Conservation (phyloP, 129 eudicot genomes). For the Silybum marianum region DNA sequence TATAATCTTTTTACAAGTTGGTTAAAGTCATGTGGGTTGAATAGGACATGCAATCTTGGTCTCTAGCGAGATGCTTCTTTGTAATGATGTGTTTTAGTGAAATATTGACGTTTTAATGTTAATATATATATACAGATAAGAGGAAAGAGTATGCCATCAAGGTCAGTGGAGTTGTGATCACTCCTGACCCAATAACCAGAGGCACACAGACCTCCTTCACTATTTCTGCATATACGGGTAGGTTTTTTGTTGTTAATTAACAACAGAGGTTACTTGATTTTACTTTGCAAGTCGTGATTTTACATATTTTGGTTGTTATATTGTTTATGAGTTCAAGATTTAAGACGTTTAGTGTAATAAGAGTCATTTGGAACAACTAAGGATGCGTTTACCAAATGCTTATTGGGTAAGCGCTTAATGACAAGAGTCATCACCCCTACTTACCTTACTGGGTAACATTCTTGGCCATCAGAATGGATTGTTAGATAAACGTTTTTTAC, state of each 20-base stretch:
- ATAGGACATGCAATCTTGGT: background rate
- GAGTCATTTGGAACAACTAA: background rate
- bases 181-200: conserved; percentile 55
- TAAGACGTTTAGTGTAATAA: background rate
- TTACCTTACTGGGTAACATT: no score
- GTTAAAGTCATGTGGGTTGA: background rate
- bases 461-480: no score
- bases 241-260: background rate
- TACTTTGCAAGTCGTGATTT: background rate
- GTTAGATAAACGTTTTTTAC: no score
- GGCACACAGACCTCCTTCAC: conserved; percentile 60
- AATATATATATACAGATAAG: conserved; percentile 45
- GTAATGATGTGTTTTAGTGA: background rate
- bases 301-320: background rate
- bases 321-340: background rate
- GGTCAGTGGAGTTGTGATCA: conserved; percentile 47
- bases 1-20: background rate
- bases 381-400: no score
- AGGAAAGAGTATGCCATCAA: conserved; percentile 42
- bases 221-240: conserved; percentile 63
- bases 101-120: background rate
- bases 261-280: background rate
- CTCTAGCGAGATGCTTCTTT: background rate
- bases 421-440: no score
- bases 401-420: no score